Evolutionary conservation across 176 grass and related monocot species (phyloP).

Genomic region (Stipa capillata): DNA sequence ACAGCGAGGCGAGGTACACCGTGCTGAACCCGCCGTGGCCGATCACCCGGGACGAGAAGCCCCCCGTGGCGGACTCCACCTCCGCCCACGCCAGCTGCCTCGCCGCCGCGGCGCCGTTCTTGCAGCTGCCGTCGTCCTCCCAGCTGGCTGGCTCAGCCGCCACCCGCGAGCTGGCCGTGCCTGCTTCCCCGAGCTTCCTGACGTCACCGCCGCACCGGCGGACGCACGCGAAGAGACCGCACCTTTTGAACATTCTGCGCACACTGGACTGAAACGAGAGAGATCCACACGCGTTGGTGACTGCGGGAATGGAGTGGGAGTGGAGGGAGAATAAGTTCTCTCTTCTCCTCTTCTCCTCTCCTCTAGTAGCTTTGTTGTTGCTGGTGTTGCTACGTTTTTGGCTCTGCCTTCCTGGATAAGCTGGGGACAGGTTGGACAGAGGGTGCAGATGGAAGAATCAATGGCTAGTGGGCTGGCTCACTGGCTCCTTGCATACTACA

Average conservation of each 20-base stretch:
- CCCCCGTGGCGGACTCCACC: slow-evolving; percentile 31
- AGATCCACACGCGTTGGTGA: background rate
- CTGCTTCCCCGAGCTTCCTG: slow-evolving; percentile 8
- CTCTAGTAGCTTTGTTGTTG: background rate
- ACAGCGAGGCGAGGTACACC: slow-evolving; percentile 38
- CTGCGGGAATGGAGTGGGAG: slow-evolving; percentile 4
- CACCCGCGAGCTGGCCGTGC: slow-evolving; percentile 26
- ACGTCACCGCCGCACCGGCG: slow-evolving; percentile 8
- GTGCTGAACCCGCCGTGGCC: slow-evolving; percentile 64
- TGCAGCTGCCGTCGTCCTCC: background rate
- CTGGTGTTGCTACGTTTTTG: slow-evolving; percentile 26
- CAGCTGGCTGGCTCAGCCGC: slow-evolving; percentile 22
- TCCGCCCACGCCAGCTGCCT: slow-evolving; percentile 30
- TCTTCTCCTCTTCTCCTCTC: background rate
- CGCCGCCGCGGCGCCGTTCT: background rate
- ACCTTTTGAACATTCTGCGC: slow-evolving; percentile 41
- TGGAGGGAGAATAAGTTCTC: slow-evolving; percentile 16
- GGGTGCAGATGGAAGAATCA: background rate
- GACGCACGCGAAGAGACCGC: slow-evolving; percentile 24
- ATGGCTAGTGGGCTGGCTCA: slow-evolving; percentile 6
- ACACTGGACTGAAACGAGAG: slow-evolving; percentile 1
- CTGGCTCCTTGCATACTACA: slow-evolving; percentile 21
- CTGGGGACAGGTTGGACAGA: slow-evolving; percentile 29
- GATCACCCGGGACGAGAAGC: slow-evolving; percentile 44
- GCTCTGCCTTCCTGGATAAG: slow-evolving; percentile 27